Conservation (phyloP, 768 basidiomycete genomes). For the Naganishia kalamii region DNA sequence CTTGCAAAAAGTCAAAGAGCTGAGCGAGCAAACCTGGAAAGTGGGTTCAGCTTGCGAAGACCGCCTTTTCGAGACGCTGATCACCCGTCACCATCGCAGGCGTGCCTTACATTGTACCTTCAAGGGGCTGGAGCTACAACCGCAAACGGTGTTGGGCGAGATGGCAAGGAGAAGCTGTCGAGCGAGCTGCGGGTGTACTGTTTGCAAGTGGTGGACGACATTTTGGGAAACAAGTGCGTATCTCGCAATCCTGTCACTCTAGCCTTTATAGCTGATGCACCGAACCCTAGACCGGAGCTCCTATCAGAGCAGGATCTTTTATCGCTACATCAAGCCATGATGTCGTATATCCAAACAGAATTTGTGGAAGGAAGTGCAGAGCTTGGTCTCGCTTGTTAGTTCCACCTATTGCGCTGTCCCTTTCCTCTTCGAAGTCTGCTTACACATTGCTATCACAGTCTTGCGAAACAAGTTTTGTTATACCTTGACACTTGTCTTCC, state of each 20-base stretch:
- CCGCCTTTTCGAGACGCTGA: not conserved
- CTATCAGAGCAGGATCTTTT: constrained; percentile 36
- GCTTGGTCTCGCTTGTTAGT: constrained; percentile 71
- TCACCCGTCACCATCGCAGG: constrained; percentile 25
- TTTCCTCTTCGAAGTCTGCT: not conserved
- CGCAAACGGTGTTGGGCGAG: constrained; percentile 30
- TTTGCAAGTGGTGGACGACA: constrained; percentile 44
- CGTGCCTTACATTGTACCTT: constrained; percentile 45
- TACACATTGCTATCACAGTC: constrained; percentile 52
- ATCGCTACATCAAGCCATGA: constrained; percentile 63
- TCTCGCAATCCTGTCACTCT: constrained; percentile 49
- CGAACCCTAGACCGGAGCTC: constrained; percentile 40
- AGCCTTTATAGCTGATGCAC: constrained; percentile 45
- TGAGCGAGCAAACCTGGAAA: constrained; percentile 65
- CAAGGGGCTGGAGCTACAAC: constrained; percentile 46
- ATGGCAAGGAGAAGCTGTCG: constrained; percentile 45
- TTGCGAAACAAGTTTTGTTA: constrained; percentile 70
- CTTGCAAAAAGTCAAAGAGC: constrained; percentile 68
- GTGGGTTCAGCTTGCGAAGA: constrained; percentile 78
- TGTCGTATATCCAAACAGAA: constrained; percentile 79
- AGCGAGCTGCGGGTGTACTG: constrained; percentile 44
- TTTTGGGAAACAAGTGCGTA: constrained; percentile 37
- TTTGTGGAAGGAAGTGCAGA: constrained; percentile 81
- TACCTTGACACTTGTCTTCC: constrained; percentile 45
- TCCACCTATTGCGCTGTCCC: constrained; percentile 5